Evolutionary conservation across 495 filamentous ascomycete genomes (phyloP).

Genomic region (Corynascus novoguineensis): DNA sequence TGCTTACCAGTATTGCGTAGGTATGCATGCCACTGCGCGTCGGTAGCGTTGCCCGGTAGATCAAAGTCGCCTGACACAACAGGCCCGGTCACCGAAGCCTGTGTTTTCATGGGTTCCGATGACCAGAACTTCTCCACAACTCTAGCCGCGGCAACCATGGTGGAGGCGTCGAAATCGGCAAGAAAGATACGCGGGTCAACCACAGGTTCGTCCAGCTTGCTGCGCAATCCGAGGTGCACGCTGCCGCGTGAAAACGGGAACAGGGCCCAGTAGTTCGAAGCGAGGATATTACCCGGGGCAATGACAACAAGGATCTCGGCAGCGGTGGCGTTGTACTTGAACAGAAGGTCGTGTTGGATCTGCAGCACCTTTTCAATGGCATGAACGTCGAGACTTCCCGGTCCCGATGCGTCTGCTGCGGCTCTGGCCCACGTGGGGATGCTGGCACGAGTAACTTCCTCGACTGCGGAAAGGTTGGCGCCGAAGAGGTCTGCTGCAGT

Average conservation of each 20-base stretch:
- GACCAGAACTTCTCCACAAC: neutral
- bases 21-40: neutral
- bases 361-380: neutral
- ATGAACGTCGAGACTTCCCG: neutral
- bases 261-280: constrained; percentile 2
- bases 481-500: neutral
- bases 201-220: neutral
- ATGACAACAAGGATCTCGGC: neutral
- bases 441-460: neutral
- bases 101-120: neutral
- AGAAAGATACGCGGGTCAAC: constrained; percentile 4
- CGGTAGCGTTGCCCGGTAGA: neutral
- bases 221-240: neutral
- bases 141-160: neutral
- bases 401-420: neutral
- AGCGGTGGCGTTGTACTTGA: neutral
- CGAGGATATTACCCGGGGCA: neutral
- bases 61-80: neutral
- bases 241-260: constrained; percentile 1
- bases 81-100: neutral
- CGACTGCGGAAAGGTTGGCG: neutral
- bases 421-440: neutral
- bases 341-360: neutral
- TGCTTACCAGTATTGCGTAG: constrained; percentile 1
- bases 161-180: neutral